Evolutionary conservation across 2,329 filamentous ascomycete genomes (phyloP).

Genomic region (Aspergillus fumigatiaffinis): DNA sequence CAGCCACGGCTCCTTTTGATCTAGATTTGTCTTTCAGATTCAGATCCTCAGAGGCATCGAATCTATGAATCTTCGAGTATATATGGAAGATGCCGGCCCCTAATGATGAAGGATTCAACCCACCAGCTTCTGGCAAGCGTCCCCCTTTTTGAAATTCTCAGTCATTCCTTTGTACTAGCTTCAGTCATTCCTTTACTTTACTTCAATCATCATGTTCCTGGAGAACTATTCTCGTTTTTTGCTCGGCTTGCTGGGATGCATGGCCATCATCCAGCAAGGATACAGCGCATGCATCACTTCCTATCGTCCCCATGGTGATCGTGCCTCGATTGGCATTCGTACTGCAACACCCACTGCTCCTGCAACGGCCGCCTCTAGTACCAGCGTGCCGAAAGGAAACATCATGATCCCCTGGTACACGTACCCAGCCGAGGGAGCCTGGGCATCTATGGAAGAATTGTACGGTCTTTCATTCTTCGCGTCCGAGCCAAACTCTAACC

Average conservation of each 20-base stretch:
- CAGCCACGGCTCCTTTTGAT: not conserved
- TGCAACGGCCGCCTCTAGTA: not conserved
- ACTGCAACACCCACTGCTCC: too few relatives aligned
- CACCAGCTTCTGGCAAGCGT: not conserved
- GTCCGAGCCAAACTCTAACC: not conserved
- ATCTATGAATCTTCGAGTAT: not conserved
- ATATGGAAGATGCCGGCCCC: not conserved
- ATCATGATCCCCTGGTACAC: conserved; percentile 17
- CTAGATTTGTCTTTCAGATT: not conserved
- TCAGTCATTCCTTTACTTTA: not conserved
- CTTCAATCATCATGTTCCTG: not conserved
- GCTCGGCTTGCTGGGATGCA: not conserved
- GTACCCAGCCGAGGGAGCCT: conserved; percentile 14
- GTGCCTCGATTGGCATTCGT: too few relatives aligned
- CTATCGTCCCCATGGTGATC: too few relatives aligned
- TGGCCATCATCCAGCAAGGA: not conserved
- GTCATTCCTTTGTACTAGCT: not conserved
- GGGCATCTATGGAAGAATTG: conserved; percentile 14
- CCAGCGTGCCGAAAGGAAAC: not conserved
- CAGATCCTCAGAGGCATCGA: not conserved
- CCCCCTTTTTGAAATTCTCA: not conserved
- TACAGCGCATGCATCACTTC: not conserved
- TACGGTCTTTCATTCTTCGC: not conserved
- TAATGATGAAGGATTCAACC: not conserved
- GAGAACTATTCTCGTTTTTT: not conserved